Percentiles rank a stretch among this genome's conserved stretches.
Evolutionary conservation across 2,329 filamentous ascomycete genomes (phyloP).

Genomic region (Fusarium tuaranense): DNA sequence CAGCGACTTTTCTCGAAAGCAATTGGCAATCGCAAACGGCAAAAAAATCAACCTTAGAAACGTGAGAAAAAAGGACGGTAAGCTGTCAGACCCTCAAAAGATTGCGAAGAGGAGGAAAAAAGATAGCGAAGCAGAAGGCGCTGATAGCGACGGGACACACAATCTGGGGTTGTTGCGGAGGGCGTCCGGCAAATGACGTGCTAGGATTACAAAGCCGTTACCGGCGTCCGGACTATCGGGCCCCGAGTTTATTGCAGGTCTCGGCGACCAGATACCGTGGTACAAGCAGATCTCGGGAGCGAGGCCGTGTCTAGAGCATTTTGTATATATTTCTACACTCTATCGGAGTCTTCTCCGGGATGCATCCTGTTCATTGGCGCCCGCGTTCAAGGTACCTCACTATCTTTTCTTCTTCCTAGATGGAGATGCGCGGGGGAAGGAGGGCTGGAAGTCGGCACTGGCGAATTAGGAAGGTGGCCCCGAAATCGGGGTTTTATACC

Average conservation of each 20-base stretch:
- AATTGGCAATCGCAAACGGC: neutral
- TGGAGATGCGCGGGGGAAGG: neutral
- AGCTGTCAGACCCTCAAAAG: constrained; percentile 2
- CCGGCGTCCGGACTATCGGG: constrained; percentile 41
- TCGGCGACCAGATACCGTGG: constrained; percentile 20
- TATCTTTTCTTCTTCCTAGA: constrained; percentile 14
- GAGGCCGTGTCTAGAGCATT: constrained; percentile 9
- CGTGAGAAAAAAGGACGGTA: neutral
- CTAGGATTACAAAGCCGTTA: constrained; percentile 47
- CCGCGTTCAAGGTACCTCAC: constrained; percentile 8
- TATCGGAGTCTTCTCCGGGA: constrained; percentile 21
- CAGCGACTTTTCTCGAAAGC: neutral
- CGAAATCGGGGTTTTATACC: constrained; percentile 15
- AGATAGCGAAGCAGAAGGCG: constrained; percentile 9
- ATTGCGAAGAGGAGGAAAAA: constrained; percentile 3
- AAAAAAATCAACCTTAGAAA: neutral
- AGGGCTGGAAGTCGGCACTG: constrained; percentile 8
- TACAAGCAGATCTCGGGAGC: constrained; percentile 30
- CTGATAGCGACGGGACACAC: constrained; percentile 27
- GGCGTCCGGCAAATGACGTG: constrained; percentile 44
- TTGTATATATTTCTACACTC: no score
- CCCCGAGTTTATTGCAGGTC: constrained; percentile 2
- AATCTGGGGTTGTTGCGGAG: constrained; percentile 44
- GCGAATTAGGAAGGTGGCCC: neutral
- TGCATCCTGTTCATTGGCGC: constrained; percentile 3